These are phyloP conservation scores for Flammula alnicola DNA, from an alignment of 1,284 basidiomycete genomes.

Conservation along the genomic window DNA sequence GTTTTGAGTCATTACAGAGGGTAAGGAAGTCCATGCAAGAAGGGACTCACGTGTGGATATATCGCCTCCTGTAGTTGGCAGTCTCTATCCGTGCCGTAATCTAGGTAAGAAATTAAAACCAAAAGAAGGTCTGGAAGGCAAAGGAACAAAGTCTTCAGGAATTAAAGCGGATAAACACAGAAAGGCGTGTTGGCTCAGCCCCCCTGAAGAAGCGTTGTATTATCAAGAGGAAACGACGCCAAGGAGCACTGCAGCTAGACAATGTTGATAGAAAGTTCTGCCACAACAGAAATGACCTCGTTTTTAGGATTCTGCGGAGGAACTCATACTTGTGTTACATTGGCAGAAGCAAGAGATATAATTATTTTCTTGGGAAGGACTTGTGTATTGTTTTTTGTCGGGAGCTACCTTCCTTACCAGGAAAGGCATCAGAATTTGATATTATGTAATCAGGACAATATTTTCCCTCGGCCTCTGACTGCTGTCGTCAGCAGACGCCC, in stretches of 20 bases:
- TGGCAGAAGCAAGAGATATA: background rate
- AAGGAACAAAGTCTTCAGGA: slow-evolving; percentile 14
- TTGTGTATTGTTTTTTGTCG: slow-evolving; percentile 17
- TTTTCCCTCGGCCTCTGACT: too few relatives aligned
- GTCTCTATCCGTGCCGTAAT: slow-evolving; percentile 16
- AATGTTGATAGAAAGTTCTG: background rate
- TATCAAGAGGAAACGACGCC: too few relatives aligned
- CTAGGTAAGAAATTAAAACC: slow-evolving; percentile 4
- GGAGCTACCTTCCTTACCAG: slow-evolving; percentile 24
- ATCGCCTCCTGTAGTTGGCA: too few relatives aligned
- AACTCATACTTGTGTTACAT: slow-evolving; percentile 6
- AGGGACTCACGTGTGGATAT: slow-evolving; percentile 33
- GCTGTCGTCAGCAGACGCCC: slow-evolving; percentile 13
- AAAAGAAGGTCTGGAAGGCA: slow-evolving; percentile 14
- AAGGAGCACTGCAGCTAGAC: too few relatives aligned
- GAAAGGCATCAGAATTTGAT: too few relatives aligned
- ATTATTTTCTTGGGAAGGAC: background rate
- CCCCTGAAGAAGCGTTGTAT: too few relatives aligned
- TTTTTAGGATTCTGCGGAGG: background rate
- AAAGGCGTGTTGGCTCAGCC: background rate
- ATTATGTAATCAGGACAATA: too few relatives aligned
- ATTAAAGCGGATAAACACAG: slow-evolving; percentile 14
- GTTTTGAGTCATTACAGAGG: slow-evolving; percentile 19
- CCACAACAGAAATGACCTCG: slow-evolving; percentile 1
- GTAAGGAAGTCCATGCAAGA: slow-evolving; percentile 35